Evolutionary conservation across 2,329 filamentous ascomycete genomes (phyloP).

Genomic region (Xylariaceae sp.): DNA sequence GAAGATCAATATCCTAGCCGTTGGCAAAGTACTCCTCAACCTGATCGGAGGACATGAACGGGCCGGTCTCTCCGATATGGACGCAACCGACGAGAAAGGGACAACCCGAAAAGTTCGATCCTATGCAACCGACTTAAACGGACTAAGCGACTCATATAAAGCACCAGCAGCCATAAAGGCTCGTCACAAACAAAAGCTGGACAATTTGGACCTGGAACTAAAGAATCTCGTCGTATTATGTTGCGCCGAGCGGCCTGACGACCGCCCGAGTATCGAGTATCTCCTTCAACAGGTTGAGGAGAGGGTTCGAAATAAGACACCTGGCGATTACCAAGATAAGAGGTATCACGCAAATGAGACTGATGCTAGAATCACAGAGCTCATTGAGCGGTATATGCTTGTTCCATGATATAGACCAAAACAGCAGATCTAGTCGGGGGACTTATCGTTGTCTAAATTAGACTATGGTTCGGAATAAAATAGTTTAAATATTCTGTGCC

Average conservation of each 20-base stretch:
- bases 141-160: slow-evolving; percentile 4
- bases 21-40: slow-evolving; percentile 17
- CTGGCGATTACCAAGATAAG: slow-evolving; percentile 1
- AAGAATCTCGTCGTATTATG: slow-evolving; percentile 18
- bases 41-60: slow-evolving; percentile 17
- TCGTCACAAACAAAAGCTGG: slow-evolving; percentile 12
- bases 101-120: slow-evolving; percentile 1
- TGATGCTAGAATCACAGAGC: slow-evolving; percentile 1
- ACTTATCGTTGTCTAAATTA: too few relatives aligned
- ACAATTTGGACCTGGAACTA: slow-evolving; percentile 20
- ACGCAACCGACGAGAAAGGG: slow-evolving; percentile 5
- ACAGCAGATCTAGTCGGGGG: too few relatives aligned
- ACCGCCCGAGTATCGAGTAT: slow-evolving; percentile 18
- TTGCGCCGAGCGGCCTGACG: slow-evolving; percentile 3
- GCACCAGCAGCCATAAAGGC: background rate
- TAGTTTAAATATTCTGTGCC: too few relatives aligned
- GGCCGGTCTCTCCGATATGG: slow-evolving; percentile 13
- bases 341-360: slow-evolving; percentile 8
- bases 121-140: slow-evolving; percentile 10
- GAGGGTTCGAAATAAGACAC: slow-evolving; percentile 2
- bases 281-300: slow-evolving; percentile 16
- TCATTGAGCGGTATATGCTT: slow-evolving; percentile 2
- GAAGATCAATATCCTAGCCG: slow-evolving; percentile 12
- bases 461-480: too few relatives aligned
- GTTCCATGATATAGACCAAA: background rate